Evolutionary conservation across 257 asterid genomes (phyloP), one percentile per base, ranked within the genome.

Genomic region (Fraxinus excelsior): DNA sequence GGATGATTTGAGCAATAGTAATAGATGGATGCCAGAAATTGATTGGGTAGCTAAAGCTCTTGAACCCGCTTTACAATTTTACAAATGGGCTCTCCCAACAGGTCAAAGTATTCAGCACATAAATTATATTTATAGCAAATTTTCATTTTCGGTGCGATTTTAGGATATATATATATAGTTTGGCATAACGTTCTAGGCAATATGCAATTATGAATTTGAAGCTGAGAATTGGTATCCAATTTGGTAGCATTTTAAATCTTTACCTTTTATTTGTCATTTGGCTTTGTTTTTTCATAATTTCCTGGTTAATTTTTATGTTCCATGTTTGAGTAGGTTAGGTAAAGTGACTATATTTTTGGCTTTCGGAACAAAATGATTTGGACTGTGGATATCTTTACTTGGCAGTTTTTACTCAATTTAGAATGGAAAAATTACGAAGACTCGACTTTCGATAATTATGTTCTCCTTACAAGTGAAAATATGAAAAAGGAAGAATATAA

Each of bases 41-140:
- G 90, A 89, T 81, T 96, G 97, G 98, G 87, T 92, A 26, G 81
- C 90, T 31, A 96, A 86, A 86, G 95, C 96, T 69, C 86, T 96
- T 60, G 99, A 96, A 72, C 94, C 98, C 3, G 99, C 98, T 67
- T 80, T 91, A 77, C 97, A 93, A 75, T 83, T 96, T 56, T 93
- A 88, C 80, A 93, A 89, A 77, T 88, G 95, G 96, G 97, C 92
- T 69, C 62, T 93, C 73, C 91, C 98, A 14, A 37, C 88, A 82
- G 99, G 97, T 92, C 79, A 25, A 11, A 62, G 31, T 25, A 21
- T 62, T 62, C 11, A 62, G 8, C 68, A 26, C 11, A 62, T 18
- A 19, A 62, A 23, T 62, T 62, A 23, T 62, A 62, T 23, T 9
- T 8, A 26, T 12, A 62, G 2, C 9, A 62, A 62, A 9, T 11